Conservation (phyloP, 2,329 filamentous ascomycete genomes). For the Zymoseptoria tritici region DNA sequence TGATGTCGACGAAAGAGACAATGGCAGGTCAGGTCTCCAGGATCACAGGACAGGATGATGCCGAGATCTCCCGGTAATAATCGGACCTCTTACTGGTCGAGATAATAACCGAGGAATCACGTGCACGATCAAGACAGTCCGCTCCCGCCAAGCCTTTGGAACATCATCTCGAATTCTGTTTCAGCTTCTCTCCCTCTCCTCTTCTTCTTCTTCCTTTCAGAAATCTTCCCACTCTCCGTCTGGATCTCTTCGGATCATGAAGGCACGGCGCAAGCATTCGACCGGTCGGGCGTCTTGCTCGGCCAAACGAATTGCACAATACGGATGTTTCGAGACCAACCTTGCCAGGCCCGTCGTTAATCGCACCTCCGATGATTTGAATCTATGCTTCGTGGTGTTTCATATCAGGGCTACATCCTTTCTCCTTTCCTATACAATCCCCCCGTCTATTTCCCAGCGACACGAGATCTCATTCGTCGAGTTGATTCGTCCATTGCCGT, state of each 20-base stretch:
- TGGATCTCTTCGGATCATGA: conserved; percentile 23
- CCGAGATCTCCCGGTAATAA: neutral
- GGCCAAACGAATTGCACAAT: conserved; percentile 9
- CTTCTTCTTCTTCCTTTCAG: conserved; percentile 10
- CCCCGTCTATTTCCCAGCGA: neutral
- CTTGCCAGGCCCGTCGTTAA: conserved; percentile 42
- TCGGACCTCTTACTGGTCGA: neutral
- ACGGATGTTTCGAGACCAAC: conserved; percentile 38
- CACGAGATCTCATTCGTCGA: neutral
- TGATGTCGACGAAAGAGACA: conserved; percentile 22
- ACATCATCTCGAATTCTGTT: neutral
- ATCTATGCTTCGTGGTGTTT: conserved; percentile 41
- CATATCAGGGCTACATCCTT: conserved; percentile 46
- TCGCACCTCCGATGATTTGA: conserved; percentile 39
- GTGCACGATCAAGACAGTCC: no score
- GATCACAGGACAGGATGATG: neutral
- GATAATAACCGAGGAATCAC: neutral
- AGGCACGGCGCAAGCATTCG: conserved; percentile 24
- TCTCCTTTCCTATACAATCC: conserved; percentile 1
- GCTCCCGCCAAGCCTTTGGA: conserved; percentile 1
- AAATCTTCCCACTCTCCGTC: conserved; percentile 26
- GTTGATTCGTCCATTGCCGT: neutral
- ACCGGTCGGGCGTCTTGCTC: conserved; percentile 26
- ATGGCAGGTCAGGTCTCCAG: neutral
- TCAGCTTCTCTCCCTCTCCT: neutral